A percentile compares a stretch with the other conserved stretches of the same genome.
Evolutionary conservation across 495 filamentous ascomycete species (phyloP).

Genomic region (Penicilliopsis zonata): DNA sequence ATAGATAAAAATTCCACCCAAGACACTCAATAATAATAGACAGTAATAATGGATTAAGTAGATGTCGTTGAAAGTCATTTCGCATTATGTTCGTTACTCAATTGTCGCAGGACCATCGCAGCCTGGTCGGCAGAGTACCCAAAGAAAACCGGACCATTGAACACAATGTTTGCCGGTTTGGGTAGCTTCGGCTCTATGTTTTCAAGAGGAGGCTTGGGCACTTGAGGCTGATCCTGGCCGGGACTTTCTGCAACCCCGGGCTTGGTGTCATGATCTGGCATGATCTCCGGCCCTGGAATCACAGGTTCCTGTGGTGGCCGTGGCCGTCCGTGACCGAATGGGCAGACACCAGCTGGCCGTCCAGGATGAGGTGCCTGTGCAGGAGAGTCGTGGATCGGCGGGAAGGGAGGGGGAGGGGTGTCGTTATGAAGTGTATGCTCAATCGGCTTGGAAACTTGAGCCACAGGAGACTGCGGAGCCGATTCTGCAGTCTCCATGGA

Average conservation of each 20-base stretch:
- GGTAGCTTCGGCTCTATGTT: not conserved
- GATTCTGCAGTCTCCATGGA: conserved; percentile 18
- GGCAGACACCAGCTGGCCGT: conserved; percentile 29
- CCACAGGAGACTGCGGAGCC: conserved; percentile 14
- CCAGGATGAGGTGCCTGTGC: conserved; percentile 9
- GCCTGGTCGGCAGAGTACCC: conserved; percentile 76
- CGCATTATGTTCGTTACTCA: conserved; percentile 10
- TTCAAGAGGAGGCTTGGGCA: not conserved
- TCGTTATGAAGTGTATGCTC: conserved; percentile 5
- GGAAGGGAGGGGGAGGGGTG: conserved; percentile 2
- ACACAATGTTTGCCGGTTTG: conserved; percentile 50
- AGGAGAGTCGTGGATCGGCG: conserved; percentile 7
- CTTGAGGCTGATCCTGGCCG: conserved; percentile 1
- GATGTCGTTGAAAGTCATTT: not conserved
- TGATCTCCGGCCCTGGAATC: conserved; percentile 9
- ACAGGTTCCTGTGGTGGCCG: conserved; percentile 9
- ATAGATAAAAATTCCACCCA: no score
- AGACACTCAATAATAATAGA: no score
- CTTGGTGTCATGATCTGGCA: conserved; percentile 3
- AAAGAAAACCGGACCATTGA: conserved; percentile 83
- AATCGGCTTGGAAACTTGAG: conserved; percentile 10
- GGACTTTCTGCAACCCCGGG: not conserved
- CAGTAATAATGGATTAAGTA: not conserved
- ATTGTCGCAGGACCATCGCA: conserved; percentile 52
- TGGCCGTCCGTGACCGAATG: conserved; percentile 23